Conservation (phyloP, 2,329 filamentous ascomycete species). For the Fusarium xyrophilum region DNA sequence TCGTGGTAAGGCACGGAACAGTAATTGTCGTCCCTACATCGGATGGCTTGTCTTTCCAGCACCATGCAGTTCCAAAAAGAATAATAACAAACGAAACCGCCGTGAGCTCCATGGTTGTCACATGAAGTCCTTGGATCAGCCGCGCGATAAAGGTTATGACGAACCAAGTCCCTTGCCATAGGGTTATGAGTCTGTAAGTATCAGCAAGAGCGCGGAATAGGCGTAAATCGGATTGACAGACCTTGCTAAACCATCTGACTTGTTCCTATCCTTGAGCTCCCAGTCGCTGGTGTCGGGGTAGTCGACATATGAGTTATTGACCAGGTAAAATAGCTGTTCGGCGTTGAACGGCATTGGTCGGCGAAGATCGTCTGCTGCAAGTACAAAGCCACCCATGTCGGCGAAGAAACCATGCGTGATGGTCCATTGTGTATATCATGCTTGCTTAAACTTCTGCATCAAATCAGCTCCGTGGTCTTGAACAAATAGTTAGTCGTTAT, state of each 20-base stretch:
- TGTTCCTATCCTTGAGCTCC: slow-evolving; percentile 3
- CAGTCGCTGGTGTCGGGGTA: not conserved
- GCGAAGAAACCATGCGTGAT: slow-evolving; percentile 20
- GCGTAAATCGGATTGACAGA: not conserved
- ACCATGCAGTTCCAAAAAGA: slow-evolving; percentile 18
- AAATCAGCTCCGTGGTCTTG: too few species aligned
- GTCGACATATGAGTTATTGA: not conserved
- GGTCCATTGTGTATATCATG: not conserved
- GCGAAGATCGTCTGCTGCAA: not conserved
- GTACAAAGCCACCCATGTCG: slow-evolving; percentile 20
- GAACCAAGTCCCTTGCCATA: slow-evolving; percentile 21
- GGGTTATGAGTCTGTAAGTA: not conserved
- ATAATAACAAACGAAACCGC: slow-evolving; percentile 7
- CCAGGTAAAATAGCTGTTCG: slow-evolving; percentile 23
- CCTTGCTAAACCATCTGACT: slow-evolving; percentile 18
- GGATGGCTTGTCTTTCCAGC: slow-evolving; percentile 23
- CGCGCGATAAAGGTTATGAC: slow-evolving; percentile 6
- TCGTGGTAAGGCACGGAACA: not conserved
- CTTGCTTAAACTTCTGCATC: not conserved
- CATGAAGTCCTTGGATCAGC: not conserved
- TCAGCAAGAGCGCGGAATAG: not conserved
- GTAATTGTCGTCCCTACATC: slow-evolving; percentile 4
- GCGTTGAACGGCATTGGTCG: slow-evolving; percentile 1
- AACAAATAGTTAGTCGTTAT: accelerated
- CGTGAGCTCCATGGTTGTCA: slow-evolving; percentile 22